Evolutionary conservation across 2,329 filamentous ascomycete species (phyloP), one percentile per base, ranked within the genome.

Genomic region (Cordyceps cicadae): DNA sequence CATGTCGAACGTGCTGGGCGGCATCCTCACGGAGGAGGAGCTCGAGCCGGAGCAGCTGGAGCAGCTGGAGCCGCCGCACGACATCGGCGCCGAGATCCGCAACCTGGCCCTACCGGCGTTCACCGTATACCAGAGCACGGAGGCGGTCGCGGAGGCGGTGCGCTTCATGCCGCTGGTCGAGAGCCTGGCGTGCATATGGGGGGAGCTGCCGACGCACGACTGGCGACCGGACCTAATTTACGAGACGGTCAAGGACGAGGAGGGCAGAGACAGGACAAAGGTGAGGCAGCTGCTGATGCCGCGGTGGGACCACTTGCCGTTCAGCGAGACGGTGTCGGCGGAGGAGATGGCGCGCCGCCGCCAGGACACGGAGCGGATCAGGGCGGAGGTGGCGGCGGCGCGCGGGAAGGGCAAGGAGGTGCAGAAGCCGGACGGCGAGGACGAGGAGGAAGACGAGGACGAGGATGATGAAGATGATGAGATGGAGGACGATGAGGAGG

Each of bases 31-130:
- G 61, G 54, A 59, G 1, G 37, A 46, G n/a, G 29, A 48, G 12
- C 34, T 37, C 34, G 12, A 3, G 34, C 11, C 12, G 34, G 34
- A 11, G 12, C 34, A 37, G 34, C 11, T 37, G 3, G 34, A 37
- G 34, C 11, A 37, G 34, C 9, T 37, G 11, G 53, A 52, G n/a
- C 53, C 29, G 29, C 49, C 34, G 1, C 39, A 59, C n/a, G 54
- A 37, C 17, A 46, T 65, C 32, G 62, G 63, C 29, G 50, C 48
- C 3, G 49, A 41, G 46, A 56, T 70, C 43, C 53, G 14, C 5
- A 49, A 67, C 45, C 64, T 71, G 4, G 68, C 67, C 2, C 32
- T 71, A 4, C 66, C 70, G 0, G 68, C 67, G 2, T 68, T 66
- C 29, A 67, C 64, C 19, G 66, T 65, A 5, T 70, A 70, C 61